Percentiles rank a stretch among this genome's conserved stretches.
phyloP scores from a whole-genome alignment of 169 alveolate genomes.

The Cryptosporidium felis region DNA sequence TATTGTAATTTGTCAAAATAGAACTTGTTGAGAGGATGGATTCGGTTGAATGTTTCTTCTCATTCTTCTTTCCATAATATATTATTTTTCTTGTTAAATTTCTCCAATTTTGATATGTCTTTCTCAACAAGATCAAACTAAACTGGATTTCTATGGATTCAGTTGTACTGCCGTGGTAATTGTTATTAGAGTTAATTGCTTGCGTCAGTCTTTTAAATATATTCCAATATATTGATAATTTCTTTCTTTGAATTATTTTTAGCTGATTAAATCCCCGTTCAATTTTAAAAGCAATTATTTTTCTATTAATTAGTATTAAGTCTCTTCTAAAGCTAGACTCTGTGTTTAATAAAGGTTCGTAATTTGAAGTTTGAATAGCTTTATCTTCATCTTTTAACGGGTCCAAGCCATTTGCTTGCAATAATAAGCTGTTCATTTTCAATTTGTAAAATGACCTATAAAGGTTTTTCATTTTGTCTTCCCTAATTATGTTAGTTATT shows the following conservation, averaged over 20 bases:
- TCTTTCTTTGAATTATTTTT: constrained; percentile 4
- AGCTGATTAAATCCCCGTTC: constrained; percentile 43
- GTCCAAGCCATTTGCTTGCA: background rate
- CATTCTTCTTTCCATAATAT: background rate
- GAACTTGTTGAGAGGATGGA: constrained; percentile 4
- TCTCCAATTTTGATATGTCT: constrained; percentile 5
- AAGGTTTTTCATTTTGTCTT: background rate
- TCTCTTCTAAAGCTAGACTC: constrained; percentile 1
- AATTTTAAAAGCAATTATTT: constrained; percentile 26
- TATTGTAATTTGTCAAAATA: background rate
- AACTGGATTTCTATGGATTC: constrained; percentile 9
- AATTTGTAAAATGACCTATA: constrained; percentile 13
- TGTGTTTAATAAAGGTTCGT: background rate
- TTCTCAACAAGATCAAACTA: background rate
- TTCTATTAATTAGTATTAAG: constrained; percentile 14
- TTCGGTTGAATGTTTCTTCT: background rate
- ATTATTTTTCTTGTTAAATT: background rate
- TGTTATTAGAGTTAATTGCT: background rate
- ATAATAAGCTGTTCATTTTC: background rate
- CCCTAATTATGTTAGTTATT: background rate
- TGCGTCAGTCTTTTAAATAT: background rate
- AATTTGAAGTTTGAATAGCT: background rate
- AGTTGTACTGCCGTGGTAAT: background rate
- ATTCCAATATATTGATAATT: constrained; percentile 13
- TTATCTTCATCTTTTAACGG: background rate